These are phyloP conservation scores for maize (Zea mays) DNA, from an alignment of 176 grass and related monocot species.

Conservation along the genomic window DNA sequence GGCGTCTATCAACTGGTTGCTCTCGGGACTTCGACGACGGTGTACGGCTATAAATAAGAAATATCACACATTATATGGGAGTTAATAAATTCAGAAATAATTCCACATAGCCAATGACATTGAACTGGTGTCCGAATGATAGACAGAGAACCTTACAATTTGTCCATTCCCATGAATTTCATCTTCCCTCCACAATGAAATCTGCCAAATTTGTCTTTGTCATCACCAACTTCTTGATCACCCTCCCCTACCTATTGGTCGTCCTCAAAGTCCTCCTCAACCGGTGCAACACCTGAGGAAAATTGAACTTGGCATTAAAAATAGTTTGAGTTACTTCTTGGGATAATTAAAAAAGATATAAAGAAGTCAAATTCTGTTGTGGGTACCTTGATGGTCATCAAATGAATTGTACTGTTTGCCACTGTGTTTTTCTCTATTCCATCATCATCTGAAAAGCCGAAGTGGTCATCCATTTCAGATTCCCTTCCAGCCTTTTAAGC, in stretches of 20 bases:
- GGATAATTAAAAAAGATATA: constrained; percentile 6
- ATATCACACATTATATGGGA: not conserved
- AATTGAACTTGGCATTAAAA: constrained; percentile 33
- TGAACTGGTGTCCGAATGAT: not conserved
- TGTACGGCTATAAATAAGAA: constrained; percentile 37
- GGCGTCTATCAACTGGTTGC: no score
- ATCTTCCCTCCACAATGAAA: constrained; percentile 94
- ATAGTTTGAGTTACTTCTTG: not conserved
- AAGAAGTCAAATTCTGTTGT: not conserved
- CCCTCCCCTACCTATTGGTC: constrained; percentile 65
- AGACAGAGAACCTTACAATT: constrained; percentile 54
- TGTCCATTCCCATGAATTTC: constrained; percentile 84
- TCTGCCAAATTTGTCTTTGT: constrained; percentile 91
- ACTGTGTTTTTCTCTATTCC: constrained; percentile 58
- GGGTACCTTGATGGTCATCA: constrained; percentile 74
- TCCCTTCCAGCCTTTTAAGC: constrained; percentile 91
- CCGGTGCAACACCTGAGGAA: constrained; percentile 38
- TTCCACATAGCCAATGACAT: not conserved
- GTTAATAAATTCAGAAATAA: not conserved
- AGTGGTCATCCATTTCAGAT: constrained; percentile 56
- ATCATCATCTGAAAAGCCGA: constrained; percentile 71
- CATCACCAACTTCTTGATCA: constrained; percentile 62
- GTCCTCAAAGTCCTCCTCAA: constrained; percentile 85
- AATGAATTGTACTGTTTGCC: constrained; percentile 83
- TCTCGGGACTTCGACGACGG: no score